These are phyloP conservation scores for Aaosphaeria arxii DNA, from an alignment of 2,329 filamentous ascomycete species.

Conservation along the genomic window DNA sequence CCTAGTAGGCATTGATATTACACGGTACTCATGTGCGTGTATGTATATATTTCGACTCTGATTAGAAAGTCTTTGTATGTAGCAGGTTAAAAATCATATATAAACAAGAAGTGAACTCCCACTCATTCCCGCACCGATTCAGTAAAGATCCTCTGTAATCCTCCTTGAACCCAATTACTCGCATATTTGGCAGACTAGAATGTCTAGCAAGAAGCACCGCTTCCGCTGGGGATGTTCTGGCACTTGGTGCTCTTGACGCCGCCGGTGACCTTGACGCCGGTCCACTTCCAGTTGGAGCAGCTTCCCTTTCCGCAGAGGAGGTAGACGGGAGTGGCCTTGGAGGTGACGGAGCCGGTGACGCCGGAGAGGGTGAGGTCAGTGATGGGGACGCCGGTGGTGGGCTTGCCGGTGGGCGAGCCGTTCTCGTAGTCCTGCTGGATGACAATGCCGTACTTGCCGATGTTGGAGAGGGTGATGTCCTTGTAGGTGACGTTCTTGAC, in stretches of 20 bases:
- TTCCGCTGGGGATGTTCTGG: conserved; percentile 26
- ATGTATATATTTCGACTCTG: too few relatives aligned
- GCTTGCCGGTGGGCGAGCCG: conserved; percentile 40
- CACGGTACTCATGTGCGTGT: too few relatives aligned
- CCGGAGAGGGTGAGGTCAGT: conserved; percentile 41
- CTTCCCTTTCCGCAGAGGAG: conserved; percentile 55
- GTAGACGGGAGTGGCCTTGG: conserved; percentile 43
- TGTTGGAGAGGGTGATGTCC: conserved; percentile 45
- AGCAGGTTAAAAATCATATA: too few relatives aligned
- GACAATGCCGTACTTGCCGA: conserved; percentile 51
- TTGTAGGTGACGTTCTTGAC: conserved; percentile 49
- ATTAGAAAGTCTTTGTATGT: too few relatives aligned
- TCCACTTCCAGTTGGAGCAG: conserved; percentile 57
- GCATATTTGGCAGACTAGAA: too few relatives aligned
- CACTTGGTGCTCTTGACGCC: conserved; percentile 37
- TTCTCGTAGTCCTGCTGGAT: conserved; percentile 54
- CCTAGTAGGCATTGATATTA: too few relatives aligned
- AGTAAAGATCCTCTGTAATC: too few relatives aligned
- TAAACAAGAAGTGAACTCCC: too few relatives aligned
- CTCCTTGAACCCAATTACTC: too few relatives aligned
- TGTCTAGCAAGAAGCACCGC: conserved; percentile 25
- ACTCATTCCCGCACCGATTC: too few relatives aligned
- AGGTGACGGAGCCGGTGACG: conserved; percentile 39
- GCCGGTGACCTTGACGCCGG: conserved; percentile 37
- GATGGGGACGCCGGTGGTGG: conserved; percentile 49